Evolutionary conservation across 2,329 filamentous ascomycete genomes (phyloP).

Genomic region (Trichoderma sp.): DNA sequence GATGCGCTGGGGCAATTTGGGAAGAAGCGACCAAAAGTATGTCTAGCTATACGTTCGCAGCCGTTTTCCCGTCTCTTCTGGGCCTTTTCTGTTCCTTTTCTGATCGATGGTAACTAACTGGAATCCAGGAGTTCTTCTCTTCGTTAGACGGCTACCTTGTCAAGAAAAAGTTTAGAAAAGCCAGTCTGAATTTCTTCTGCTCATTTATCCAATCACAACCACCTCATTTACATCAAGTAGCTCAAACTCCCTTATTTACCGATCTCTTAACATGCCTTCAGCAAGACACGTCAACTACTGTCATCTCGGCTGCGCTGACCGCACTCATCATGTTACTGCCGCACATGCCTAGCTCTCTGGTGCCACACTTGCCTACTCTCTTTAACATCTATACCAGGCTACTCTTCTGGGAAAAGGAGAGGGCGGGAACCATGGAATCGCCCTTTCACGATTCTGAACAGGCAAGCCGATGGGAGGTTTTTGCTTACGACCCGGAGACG

Average conservation of each 20-base stretch:
- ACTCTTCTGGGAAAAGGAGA: slow-evolving; percentile 72
- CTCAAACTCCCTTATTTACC: slow-evolving; percentile 71
- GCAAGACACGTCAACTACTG: slow-evolving; percentile 73
- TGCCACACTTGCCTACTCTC: slow-evolving; percentile 67
- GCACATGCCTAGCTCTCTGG: slow-evolving; percentile 73
- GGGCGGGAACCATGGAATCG: slow-evolving; percentile 42
- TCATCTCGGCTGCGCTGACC: slow-evolving; percentile 73
- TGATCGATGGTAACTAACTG: not conserved
- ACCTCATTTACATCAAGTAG: slow-evolving; percentile 74
- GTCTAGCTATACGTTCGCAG: not conserved
- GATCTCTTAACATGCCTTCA: slow-evolving; percentile 74
- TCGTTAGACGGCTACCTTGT: slow-evolving; percentile 67
- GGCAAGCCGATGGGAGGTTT: slow-evolving; percentile 61
- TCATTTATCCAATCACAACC: slow-evolving; percentile 74
- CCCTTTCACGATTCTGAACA: slow-evolving; percentile 43
- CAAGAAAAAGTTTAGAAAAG: slow-evolving; percentile 63
- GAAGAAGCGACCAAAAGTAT: slow-evolving; percentile 64
- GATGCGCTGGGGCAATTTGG: slow-evolving; percentile 61
- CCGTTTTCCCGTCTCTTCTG: not conserved
- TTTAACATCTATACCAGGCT: slow-evolving; percentile 82
- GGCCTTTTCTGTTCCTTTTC: too few relatives aligned
- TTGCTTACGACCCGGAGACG: slow-evolving; percentile 60
- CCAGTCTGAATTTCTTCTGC: slow-evolving; percentile 66
- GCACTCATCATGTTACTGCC: slow-evolving; percentile 79
- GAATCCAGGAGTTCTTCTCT: slow-evolving; percentile 61